Evolutionary conservation across 176 grass and related monocot species (phyloP), one percentile per base, ranked within the genome.

Genomic region (Carex parvula): DNA sequence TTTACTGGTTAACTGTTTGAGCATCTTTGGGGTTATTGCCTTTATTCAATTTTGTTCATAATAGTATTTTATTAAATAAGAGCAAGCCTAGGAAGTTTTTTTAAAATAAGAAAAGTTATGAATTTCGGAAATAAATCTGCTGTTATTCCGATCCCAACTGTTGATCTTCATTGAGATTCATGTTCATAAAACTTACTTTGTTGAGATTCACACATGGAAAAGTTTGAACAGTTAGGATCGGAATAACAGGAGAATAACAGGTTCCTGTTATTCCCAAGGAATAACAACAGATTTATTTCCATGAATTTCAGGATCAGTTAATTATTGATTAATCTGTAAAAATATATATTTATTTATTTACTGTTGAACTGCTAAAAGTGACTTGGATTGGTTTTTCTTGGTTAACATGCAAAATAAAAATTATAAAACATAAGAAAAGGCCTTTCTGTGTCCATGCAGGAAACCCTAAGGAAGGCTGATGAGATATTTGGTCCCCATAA

Each of bases 401-500:
- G 39, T 53, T 15, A 70, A 76, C 5, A 8, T 29, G 22, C 4
- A 76, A 76, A 15, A 6, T 6, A 8, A 29, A n/a, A 76, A 30
- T 15, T 24, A 15, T 0, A 46, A 53, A 55, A 54, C 9, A 30
- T 30, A 67, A 22, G n/a, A 76, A 54, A 26, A 15, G 16, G 71
- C 11, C 55, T 61, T 81, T n/a, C 1, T 37, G 4, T 58, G 1
- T 35, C 17, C 37, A 66, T 81, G 68, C 88, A 99, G 96, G 93
- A 95, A 52, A 95, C 90, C 17, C 91, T 99, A 79, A 89, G 83
- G 62, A 94, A 95, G 84, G 91, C 96, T 17, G 90, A 89, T 21
- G 85, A 88, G 64, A 99, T 99, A 84, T 99, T 99, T 81, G 93
- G 96, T 64, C 30, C 88, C 55, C 91, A 94, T 13, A 94, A 94